These are phyloP conservation scores for Ganoderma sinense DNA, from an alignment of 1,284 basidiomycete genomes.

Conservation along the genomic window DNA sequence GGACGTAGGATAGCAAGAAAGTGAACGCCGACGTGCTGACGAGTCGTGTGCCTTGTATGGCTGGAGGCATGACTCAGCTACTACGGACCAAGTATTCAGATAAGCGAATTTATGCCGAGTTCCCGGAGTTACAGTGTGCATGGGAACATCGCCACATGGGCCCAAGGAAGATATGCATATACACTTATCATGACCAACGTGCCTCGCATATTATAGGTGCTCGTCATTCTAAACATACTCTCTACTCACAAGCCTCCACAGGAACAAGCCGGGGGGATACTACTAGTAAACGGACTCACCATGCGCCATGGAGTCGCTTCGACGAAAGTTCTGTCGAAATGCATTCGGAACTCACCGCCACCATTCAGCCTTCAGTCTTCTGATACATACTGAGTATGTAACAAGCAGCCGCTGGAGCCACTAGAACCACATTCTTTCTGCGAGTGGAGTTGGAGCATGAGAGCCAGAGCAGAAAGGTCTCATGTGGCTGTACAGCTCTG, in stretches of 20 bases:
- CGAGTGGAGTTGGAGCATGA: neutral
- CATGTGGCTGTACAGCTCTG: neutral
- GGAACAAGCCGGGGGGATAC: neutral
- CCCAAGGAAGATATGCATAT: neutral
- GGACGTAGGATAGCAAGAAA: conserved; percentile 10
- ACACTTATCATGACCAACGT: neutral
- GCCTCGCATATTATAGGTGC: neutral
- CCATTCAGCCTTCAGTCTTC: neutral
- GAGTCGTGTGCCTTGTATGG: neutral
- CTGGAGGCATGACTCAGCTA: neutral
- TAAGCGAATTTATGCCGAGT: neutral
- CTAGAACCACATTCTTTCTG: neutral
- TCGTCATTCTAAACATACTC: neutral
- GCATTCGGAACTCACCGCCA: neutral
- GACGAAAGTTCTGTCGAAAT: neutral
- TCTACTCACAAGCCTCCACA: neutral
- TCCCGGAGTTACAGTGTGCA: neutral
- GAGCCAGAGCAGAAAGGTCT: neutral
- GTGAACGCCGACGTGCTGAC: neutral
- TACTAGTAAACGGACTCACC: too few species aligned
- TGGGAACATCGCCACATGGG: neutral
- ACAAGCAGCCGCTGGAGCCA: neutral
- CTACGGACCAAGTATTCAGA: neutral
- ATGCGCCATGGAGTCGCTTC: too few species aligned
- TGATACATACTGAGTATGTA: neutral